Evolutionary conservation across 352 stramenopile genomes (phyloP).

Genomic region (Labyrinthula sp.): DNA sequence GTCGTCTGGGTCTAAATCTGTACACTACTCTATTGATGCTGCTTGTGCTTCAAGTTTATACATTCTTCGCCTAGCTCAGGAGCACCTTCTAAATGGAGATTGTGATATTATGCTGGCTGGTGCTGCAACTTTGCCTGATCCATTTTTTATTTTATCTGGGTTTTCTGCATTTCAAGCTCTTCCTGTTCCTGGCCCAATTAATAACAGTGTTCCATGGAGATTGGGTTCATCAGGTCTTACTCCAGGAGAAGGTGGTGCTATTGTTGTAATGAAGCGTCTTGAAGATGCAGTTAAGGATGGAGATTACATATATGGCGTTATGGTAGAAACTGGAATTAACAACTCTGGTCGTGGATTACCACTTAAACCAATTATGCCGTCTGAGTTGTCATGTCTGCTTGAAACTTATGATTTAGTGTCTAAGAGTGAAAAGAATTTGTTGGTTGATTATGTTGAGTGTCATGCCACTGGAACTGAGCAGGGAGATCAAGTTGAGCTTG

Average conservation of each 20-base stretch:
- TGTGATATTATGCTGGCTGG: constrained; percentile 11
- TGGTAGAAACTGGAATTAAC: constrained; percentile 6
- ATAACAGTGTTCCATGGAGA: constrained; percentile 1
- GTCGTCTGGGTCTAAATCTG: no score
- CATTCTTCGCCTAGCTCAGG: constrained; percentile 17
- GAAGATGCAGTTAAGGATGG: constrained; percentile 10
- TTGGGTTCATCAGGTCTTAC: constrained; percentile 9
- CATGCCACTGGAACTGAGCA: constrained; percentile 11
- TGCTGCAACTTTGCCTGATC: constrained; percentile 8
- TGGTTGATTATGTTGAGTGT: constrained; percentile 19
- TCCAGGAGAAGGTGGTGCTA: constrained; percentile 8
- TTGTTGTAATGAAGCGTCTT: constrained; percentile 18
- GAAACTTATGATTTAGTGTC: constrained; percentile 12
- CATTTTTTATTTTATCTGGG: constrained; percentile 16
- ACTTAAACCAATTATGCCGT: constrained; percentile 7
- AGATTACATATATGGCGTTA: constrained; percentile 10
- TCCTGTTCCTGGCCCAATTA: constrained; percentile 1
- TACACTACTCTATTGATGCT: constrained; percentile 15
- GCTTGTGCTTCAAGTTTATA: constrained; percentile 10
- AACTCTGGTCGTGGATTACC: constrained; percentile 9
- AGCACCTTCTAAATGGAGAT: constrained; percentile 10
- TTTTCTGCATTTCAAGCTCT: constrained; percentile 20
- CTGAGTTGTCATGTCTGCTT: constrained; percentile 6
- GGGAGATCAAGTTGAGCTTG: constrained; percentile 10
- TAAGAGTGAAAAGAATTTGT: constrained; percentile 8